Conservation (phyloP, 2,329 filamentous ascomycete species). For the Colletotrichum tofieldiae region DNA sequence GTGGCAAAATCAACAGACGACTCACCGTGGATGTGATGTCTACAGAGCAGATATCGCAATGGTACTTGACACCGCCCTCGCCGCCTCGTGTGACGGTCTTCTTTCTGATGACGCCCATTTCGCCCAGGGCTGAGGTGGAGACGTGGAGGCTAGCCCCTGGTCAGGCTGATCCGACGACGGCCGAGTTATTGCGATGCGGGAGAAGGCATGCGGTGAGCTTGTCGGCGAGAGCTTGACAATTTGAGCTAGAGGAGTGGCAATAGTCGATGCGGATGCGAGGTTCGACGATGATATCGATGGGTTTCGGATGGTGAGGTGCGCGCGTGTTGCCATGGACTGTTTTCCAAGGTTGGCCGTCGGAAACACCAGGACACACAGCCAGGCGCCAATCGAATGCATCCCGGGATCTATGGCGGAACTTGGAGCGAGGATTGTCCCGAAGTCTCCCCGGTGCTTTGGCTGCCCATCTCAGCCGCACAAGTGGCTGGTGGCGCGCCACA, state of each 20-base stretch:
- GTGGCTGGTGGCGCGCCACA: background rate
- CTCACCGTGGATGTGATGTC: conserved; percentile 97
- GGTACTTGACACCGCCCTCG: conserved; percentile 93
- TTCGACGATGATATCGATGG: conserved; percentile 34
- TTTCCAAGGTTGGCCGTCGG: conserved; percentile 21
- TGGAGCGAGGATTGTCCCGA: conserved; percentile 26
- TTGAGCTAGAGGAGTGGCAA: background rate
- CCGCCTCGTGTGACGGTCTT: conserved; percentile 90
- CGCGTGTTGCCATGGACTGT: conserved; percentile 28
- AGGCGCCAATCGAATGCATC: conserved; percentile 32
- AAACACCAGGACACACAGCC: conserved; percentile 20
- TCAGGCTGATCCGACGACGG: conserved; percentile 38
- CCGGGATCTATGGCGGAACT: conserved; percentile 20
- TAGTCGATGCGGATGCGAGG: conserved; percentile 11
- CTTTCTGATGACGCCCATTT: conserved; percentile 96
- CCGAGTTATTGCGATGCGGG: conserved; percentile 23
- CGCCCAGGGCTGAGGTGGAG: conserved; percentile 45
- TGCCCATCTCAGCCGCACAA: background rate
- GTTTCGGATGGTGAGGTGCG: conserved; percentile 21
- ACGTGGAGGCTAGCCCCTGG: conserved; percentile 42
- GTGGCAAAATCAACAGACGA: conserved; percentile 45
- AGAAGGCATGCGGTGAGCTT: conserved; percentile 20
- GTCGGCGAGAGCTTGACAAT: background rate
- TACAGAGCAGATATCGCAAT: conserved; percentile 96
- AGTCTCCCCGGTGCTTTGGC: conserved; percentile 16